phyloP scores from a whole-genome alignment of 805 yeast genomes.

The Komagataella pseudopastoris region DNA sequence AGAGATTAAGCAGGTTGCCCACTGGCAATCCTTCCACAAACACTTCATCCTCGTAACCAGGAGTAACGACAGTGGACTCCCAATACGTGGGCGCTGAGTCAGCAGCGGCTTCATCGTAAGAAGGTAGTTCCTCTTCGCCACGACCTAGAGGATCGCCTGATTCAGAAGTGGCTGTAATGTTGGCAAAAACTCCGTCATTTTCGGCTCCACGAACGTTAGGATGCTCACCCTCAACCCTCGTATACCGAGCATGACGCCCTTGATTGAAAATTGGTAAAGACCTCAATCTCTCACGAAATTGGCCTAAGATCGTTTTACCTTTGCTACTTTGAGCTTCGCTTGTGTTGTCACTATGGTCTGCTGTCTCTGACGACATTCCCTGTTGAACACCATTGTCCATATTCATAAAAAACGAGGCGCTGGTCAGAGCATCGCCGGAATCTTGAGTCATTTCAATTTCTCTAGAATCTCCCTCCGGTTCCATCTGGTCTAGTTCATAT shows the following conservation, averaged over 20 bases:
- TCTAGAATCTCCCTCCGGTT: neutral
- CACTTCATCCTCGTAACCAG: conserved; percentile 77
- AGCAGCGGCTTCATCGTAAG: conserved; percentile 90
- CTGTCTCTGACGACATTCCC: neutral
- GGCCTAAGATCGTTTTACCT: neutral
- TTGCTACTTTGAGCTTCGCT: neutral
- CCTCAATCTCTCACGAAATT: neutral
- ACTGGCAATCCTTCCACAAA: conserved; percentile 94
- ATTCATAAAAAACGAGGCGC: neutral
- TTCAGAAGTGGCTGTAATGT: conserved; percentile 74
- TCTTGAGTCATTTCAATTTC: neutral
- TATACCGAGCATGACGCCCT: neutral
- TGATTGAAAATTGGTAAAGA: neutral
- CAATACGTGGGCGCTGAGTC: conserved; percentile 95
- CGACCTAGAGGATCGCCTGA: conserved; percentile 15
- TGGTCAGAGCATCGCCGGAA: neutral
- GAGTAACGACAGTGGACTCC: conserved; percentile 77
- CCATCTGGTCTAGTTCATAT: neutral
- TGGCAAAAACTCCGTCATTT: conserved; percentile 87
- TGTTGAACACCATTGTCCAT: neutral
- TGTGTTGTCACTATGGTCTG: neutral
- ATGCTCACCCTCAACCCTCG: conserved; percentile 1
- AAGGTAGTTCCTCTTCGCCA: conserved; percentile 53
- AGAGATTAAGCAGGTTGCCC: conserved; percentile 75
- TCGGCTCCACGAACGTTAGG: conserved; percentile 17